A percentile compares a stretch with the other conserved stretches of the same genome.
Conservation (phyloP, 139 green algal genomes). For the Coelastrella sp. region DNA sequence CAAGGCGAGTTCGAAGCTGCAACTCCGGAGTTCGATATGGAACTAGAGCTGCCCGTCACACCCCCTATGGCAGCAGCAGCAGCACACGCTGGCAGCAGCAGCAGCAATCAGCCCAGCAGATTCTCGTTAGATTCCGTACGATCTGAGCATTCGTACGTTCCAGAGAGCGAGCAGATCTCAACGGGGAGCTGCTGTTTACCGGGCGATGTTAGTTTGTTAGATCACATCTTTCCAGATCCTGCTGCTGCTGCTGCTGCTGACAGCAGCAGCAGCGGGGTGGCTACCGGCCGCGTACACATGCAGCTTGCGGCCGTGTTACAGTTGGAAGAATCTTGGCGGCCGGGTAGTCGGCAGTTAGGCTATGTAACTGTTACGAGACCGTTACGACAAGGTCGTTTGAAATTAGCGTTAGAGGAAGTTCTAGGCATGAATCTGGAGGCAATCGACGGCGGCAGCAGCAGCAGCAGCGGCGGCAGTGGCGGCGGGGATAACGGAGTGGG, state of each 20-base stretch:
- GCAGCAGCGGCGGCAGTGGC: slow-evolving; percentile 25
- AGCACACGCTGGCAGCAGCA: slow-evolving; percentile 12
- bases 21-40: slow-evolving; percentile 37
- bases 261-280: background rate
- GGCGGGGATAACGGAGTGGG: background rate
- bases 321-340: slow-evolving; percentile 34
- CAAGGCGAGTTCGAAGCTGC: slow-evolving; percentile 47
- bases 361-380: slow-evolving; percentile 83
- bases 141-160: background rate
- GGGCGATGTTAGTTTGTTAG: background rate
- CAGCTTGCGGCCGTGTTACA: slow-evolving; percentile 3
- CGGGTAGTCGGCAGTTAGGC: slow-evolving; percentile 55
- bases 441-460: background rate
- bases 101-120: background rate
- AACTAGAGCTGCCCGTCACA: slow-evolving; percentile 15
- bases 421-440: slow-evolving; percentile 57
- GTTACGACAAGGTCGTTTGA: slow-evolving; percentile 77
- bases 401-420: slow-evolving; percentile 82
- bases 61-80: background rate
- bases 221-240: background rate
- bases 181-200: background rate
- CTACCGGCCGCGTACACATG: background rate
- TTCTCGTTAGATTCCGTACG: background rate
- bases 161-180: background rate
- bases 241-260: background rate